Evolutionary conservation across 2,329 filamentous ascomycete species (phyloP), one percentile per base, ranked within the genome.

Genomic region (Penicillium brasilianum): DNA sequence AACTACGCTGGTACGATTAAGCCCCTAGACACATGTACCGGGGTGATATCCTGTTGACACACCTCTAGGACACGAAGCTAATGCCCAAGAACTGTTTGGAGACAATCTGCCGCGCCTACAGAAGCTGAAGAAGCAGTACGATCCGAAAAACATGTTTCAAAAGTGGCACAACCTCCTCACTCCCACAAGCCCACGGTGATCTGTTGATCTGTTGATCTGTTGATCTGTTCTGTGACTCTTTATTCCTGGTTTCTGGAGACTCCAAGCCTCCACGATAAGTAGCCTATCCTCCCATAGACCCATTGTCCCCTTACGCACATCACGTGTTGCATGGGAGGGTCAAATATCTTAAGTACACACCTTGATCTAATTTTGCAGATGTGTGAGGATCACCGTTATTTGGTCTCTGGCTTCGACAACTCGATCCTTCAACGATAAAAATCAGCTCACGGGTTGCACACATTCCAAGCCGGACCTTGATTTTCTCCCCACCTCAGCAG

Each of bases 141-240:
- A 58, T 44, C 56, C 56, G n/a, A 30, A 52, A 6, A 58, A 58
- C 22, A 30, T 53, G 36, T 58, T 58, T 49, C 39, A 32, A 22
- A 58, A 58, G 49, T 54, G 46, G 57, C 37, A 58, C 36, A 49
- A 49, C 20, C 13, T 49, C 2, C 22, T 49, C n/a, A 49, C 25
- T 28, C 25, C 46, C 11, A 20, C 25, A 3, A 49, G n/a, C 46
- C n/a, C 46, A 30, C 46, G 28, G n/a, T 49, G 46, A 49, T 30
- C 8, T 49, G 18, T 43, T 43, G 25, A 28, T 37, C 34, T 37
- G 34, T 37, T 37, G 46, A 49, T 30, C 8, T 49, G 18, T 43
- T 43, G 25, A 28, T 37, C 34, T 37, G 34, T 37, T 37, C 34
- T 37, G 34, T 37, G 13, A 37, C 34, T 11, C 34, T 37, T 37